Conservation (phyloP, 208 protist species). For the Polymyxa betae region DNA sequence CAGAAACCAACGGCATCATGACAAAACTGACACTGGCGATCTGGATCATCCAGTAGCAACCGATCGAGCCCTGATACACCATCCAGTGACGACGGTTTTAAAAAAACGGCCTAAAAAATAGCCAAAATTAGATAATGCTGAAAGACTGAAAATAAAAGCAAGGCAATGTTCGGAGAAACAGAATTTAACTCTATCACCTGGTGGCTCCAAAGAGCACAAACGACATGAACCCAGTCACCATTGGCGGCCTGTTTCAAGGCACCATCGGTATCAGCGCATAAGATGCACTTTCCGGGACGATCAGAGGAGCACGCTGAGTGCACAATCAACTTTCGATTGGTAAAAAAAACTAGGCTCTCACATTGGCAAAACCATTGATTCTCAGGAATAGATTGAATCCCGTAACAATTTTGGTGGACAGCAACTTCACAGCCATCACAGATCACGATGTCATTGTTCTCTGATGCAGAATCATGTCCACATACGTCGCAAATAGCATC, state of each 20-base stretch:
- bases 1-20: background rate
- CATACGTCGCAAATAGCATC: slow-evolving; percentile 27
- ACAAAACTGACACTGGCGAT: background rate
- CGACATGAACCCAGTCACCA: background rate
- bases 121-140: background rate
- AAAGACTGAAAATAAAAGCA: background rate
- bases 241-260: background rate
- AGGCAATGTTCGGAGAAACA: too few relatives aligned
- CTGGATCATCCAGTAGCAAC: background rate
- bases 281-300: background rate
- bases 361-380: slow-evolving; percentile 20
- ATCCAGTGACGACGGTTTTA: background rate
- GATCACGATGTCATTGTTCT: slow-evolving; percentile 20
- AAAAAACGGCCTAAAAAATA: background rate
- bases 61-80: background rate
- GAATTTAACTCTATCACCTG: too few relatives aligned
- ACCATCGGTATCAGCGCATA: background rate
- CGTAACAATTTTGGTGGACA: slow-evolving; percentile 32
- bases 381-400: background rate
- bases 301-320: background rate
- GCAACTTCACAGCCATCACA: slow-evolving; percentile 35
- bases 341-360: background rate
- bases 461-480: background rate
- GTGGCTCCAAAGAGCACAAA: background rate
- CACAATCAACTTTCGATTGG: background rate